Evolutionary conservation across 805 yeast genomes (phyloP), one percentile per base, ranked within the genome.

Genomic region (Naumovozyma castellii): DNA sequence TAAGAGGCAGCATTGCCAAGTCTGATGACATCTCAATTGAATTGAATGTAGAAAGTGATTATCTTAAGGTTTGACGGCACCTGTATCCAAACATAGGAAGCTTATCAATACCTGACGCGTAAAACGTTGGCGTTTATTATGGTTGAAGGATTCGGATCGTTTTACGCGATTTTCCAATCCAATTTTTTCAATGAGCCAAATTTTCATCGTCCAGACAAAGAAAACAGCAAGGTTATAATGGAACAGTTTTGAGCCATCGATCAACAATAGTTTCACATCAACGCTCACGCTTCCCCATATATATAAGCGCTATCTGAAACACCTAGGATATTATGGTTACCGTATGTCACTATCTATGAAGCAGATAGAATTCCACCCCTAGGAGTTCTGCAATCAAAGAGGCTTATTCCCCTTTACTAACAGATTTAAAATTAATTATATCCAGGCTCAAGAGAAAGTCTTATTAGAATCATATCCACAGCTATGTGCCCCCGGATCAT

Each of bases 381-480:
- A n/a, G n/a, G n/a, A n/a, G n/a, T n/a, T n/a, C n/a, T n/a, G n/a
- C n/a, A n/a, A n/a, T n/a, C n/a, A n/a, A n/a, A n/a, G n/a, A n/a
- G n/a, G n/a, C n/a, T n/a, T n/a, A n/a, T 14, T 15, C 32, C 9
- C 29, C n/a, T 27, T 35, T 34, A 37, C 35, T 28, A 30, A 34
- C 40, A 17, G 13, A 5, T 31, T 37, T 6, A 22, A 6, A 6
- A 6, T 22, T 10, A 22, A 6, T 25, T 18, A 16, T 29, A 16
- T 28, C 15, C 16, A 40, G 44, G 39, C 46, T 20, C 38, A 45
- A 40, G 61, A 59, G 43, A 41, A 57, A 47, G 54, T 51, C 45
- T 44, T 60, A 29, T 48, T 59, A 39, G 72, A 68, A 18, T 78
- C 87, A n/a, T 82, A 71, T 59, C 92, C 94, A 20, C 88, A 83